These are phyloP conservation scores for Escallonia rubra DNA, from an alignment of 129 eudicot genomes.

Conservation along the genomic window DNA sequence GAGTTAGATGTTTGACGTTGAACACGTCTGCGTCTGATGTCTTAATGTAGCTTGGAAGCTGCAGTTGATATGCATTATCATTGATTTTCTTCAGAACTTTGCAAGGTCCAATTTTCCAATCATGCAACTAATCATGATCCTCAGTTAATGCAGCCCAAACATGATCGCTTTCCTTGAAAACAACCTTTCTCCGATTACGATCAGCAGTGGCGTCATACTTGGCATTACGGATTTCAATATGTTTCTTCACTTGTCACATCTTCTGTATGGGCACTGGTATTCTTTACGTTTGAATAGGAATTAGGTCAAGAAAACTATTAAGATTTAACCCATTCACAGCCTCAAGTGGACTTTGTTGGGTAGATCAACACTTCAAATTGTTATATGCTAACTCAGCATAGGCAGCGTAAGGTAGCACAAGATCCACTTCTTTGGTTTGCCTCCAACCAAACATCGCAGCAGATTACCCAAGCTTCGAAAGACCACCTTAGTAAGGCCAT, in stretches of 20 bases:
- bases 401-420: background rate
- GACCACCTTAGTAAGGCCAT: conserved; percentile 1
- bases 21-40: no score
- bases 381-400: background rate
- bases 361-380: background rate
- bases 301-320: background rate
- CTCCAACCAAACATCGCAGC: background rate
- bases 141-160: background rate
- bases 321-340: background rate
- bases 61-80: no score
- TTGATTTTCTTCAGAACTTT: no score
- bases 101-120: background rate
- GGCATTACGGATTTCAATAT: no score
- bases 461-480: background rate
- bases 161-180: no score
- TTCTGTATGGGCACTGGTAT: no score
- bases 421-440: background rate
- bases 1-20: background rate
- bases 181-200: no score
- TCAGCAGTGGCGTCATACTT: no score
- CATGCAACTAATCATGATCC: no score
- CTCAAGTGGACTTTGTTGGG: background rate
- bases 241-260: no score
- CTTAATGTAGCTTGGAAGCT: no score
- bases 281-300: background rate